Base-by-base conservation (phyloP, 2,329 filamentous ascomycete species). In the Trichoderma simmonsii region DNA sequence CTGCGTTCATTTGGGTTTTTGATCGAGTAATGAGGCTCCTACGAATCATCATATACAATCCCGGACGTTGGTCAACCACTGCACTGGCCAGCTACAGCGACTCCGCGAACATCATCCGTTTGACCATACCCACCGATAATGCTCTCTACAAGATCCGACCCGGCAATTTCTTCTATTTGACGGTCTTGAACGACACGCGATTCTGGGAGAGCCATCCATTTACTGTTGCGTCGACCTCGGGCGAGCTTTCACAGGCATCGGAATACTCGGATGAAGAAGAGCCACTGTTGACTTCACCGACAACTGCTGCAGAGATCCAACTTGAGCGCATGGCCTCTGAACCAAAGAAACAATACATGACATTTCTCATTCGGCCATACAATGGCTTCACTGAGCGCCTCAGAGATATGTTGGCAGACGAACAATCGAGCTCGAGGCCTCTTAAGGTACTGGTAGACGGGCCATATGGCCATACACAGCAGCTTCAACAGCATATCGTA, bases 161-260 rank as follows among this genome's bases (percentile, higher is more conserved):
- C 0, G 85, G 85, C 0, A 85, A 83, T 0, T 85, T 81, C 74
- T 86, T 84, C 74, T 86, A 85, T 70, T 73, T 86, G 1, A 82
- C 83, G 62, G 77, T 84, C 7, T 79, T 86, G 5, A 79, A 82
- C 62, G 80, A 80, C 26, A 70, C 77, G 14, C 76, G 79, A 1
- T 81, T 81, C 66, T 87, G 85, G 85, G 84, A 87, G 72, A 86
- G 83, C 71, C 85, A 87, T 59, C 85, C 85, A 0, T 87, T 87
- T 66, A 86, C 85, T 0, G 81, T 86, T 12, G 83, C 83, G 1
- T 78, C 77, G 9, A 74, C 80, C 2, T 56, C 71, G 3, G 75
- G 77, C 39, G 66, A 75, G 30, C 70, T 69, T 1, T 30, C 76
- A 11, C 64, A 43, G 0, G 59, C 56, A 1, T 54, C 73, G 0